Conservation (phyloP, 768 basidiomycete species). For the Leucosporidium creatinivorum region DNA sequence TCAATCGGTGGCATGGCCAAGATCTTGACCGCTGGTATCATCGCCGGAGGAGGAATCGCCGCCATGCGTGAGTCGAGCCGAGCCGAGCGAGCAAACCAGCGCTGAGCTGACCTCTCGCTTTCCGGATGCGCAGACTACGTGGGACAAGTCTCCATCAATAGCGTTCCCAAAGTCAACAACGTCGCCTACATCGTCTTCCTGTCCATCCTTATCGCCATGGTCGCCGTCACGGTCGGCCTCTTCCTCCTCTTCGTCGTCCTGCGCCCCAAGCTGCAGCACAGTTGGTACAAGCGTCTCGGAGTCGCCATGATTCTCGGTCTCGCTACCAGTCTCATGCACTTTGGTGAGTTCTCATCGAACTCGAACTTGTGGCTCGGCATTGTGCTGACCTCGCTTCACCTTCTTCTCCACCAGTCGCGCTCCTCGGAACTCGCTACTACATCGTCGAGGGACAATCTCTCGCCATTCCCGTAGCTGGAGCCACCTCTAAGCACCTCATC, state of each 20-base stretch:
- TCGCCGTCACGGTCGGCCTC: slow-evolving; percentile 22
- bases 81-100: too few relatives aligned
- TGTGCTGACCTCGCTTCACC: not conserved
- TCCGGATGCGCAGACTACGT: slow-evolving; percentile 20
- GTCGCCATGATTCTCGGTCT: slow-evolving; percentile 25
- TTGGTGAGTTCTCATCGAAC: not conserved
- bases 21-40: slow-evolving; percentile 20
- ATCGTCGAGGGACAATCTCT: not conserved
- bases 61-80: slow-evolving; percentile 20
- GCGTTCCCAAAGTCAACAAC: slow-evolving; percentile 22
- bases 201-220: slow-evolving; percentile 26
- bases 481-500: slow-evolving; percentile 13
- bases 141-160: slow-evolving; percentile 26
- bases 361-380: not conserved
- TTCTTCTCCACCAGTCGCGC: slow-evolving; percentile 9
- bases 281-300: slow-evolving; percentile 22
- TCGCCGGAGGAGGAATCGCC: slow-evolving; percentile 28
- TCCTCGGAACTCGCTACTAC: slow-evolving; percentile 30
- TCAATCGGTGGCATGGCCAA: slow-evolving; percentile 15
- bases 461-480: not conserved
- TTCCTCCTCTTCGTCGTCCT: slow-evolving; percentile 32
- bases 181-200: slow-evolving; percentile 21
- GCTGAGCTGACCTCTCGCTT: too few relatives aligned
- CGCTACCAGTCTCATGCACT: slow-evolving; percentile 27
- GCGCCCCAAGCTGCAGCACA: slow-evolving; percentile 28